Evolutionary conservation across 2,329 filamentous ascomycete genomes (phyloP).

Genomic region (Chaetomium olivaceum): DNA sequence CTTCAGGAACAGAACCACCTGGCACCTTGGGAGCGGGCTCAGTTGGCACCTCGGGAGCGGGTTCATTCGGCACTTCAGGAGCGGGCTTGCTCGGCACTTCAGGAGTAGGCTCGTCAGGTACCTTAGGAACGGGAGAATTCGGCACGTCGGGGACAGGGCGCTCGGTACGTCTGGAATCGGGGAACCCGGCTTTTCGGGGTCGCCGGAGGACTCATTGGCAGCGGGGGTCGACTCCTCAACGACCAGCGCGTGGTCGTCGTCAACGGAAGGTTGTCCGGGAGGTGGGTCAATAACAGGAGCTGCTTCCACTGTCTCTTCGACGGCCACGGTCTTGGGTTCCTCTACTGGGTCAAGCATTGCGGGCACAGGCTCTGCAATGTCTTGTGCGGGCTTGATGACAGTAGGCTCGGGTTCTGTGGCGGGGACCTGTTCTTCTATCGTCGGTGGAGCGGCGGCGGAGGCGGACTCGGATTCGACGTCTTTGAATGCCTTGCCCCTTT

Average conservation of each 20-base stretch:
- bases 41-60: background rate
- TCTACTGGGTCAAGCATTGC: background rate
- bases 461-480: slow-evolving; percentile 10
- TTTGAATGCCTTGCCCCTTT: slow-evolving; percentile 33
- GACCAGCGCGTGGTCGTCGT: background rate
- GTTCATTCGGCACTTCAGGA: background rate
- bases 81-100: slow-evolving; percentile 4
- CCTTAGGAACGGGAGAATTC: slow-evolving; percentile 4
- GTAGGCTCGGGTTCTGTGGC: background rate
- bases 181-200: background rate
- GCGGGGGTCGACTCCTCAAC: background rate
- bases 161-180: background rate
- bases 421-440: background rate
- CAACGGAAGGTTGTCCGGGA: background rate
- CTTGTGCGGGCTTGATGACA: background rate
- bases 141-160: slow-evolving; percentile 1
- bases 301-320: background rate
- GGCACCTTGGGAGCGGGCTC: slow-evolving; percentile 16
- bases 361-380: background rate
- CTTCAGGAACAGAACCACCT: background rate
- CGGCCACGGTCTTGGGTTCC: slow-evolving; percentile 1
- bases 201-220: background rate
- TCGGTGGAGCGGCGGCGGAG: background rate
- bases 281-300: background rate
- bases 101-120: background rate